Base-by-base conservation (phyloP, 2,329 filamentous ascomycete genomes). In the Incumbomyces lentus region DNA sequence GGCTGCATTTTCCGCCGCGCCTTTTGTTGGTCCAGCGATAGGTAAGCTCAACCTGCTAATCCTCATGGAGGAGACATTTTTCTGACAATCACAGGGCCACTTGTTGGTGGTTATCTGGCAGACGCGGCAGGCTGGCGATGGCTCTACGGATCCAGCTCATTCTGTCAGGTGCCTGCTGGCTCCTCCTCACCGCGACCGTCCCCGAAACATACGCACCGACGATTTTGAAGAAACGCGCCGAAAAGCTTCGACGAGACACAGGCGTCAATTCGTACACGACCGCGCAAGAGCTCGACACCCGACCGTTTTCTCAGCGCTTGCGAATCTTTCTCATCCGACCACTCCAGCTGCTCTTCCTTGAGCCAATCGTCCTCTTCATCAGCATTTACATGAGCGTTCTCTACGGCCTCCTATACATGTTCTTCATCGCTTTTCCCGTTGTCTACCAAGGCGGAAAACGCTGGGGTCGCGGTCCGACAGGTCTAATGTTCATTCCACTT, bases 111-210 rank as follows among this genome's bases (percentile, higher is more conserved):
- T 11, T 93, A 80, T 61, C 70, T 92, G 1, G 74, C 75, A 6
- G 82, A 88, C 55, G 76, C 75, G 0, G 66, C 71, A 0, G 82
- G 82, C 33, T 92, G 86, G 86, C 70, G 86, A 54, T 92, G 85
- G 84, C 70, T 92, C 0, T 92, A 92, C 68, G 84, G 83, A 78
- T 94, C 56, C 86, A 90, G 59, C 70, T 92, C 11, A 93, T 94
- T 58, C 60, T 92, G 10, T 71, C 83, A 22, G 79, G 72, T 13
- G 60, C 81, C 42, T 76, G 82, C 55, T 92, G 83, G 79, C 49
- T 83, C 16, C 62, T 90, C 50, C 88, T 93, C 63, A 82, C 81
- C 22, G 89, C 93, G 65, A 92, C 86, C 14, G 82, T 94, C 0
- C 86, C 86, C 1, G 88, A 94, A 65, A 95, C 88, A 0, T 94